Conservation (phyloP, 768 basidiomycete species). For the Pluteus cervinus region DNA sequence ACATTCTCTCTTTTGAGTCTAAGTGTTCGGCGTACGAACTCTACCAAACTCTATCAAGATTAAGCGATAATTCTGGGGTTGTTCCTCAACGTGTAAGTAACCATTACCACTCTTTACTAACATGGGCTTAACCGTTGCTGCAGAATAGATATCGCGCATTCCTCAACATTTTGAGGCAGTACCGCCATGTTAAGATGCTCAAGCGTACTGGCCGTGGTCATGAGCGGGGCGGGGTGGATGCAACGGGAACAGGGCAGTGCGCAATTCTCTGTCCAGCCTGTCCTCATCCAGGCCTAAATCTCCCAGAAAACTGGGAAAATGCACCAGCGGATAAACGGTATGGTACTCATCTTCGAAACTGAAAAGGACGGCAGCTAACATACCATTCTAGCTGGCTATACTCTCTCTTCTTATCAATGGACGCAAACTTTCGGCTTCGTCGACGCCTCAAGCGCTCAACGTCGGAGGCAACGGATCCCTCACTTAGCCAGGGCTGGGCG, state of each 20-base stretch:
- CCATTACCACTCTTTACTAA: no score
- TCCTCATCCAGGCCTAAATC: conserved; percentile 2
- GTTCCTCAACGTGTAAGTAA: neutral
- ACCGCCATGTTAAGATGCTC: conserved; percentile 13
- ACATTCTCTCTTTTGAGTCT: neutral
- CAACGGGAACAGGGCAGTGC: conserved; percentile 1
- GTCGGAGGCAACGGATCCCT: conserved; percentile 12
- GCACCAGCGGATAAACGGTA: neutral
- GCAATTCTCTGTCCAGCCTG: conserved; percentile 6
- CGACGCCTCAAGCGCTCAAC: conserved; percentile 3
- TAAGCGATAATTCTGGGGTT: neutral
- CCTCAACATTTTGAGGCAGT: conserved; percentile 10
- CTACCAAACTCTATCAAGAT: neutral
- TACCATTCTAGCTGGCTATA: conserved; percentile 11
- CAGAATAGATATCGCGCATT: conserved; percentile 12
- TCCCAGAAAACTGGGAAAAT: conserved; percentile 1
- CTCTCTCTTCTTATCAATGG: conserved; percentile 8
- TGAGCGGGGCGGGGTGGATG: conserved; percentile 3
- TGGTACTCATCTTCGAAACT: neutral
- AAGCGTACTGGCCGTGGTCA: conserved; percentile 4
- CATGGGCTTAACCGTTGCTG: neutral
- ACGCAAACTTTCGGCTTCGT: conserved; percentile 15
- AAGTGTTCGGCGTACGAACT: neutral
- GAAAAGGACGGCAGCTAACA: neutral
- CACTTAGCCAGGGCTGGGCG: conserved; percentile 13